Evolutionary conservation across 2,329 filamentous ascomycete genomes (phyloP).

Genomic region (Arthrobotrys sphaeroides): DNA sequence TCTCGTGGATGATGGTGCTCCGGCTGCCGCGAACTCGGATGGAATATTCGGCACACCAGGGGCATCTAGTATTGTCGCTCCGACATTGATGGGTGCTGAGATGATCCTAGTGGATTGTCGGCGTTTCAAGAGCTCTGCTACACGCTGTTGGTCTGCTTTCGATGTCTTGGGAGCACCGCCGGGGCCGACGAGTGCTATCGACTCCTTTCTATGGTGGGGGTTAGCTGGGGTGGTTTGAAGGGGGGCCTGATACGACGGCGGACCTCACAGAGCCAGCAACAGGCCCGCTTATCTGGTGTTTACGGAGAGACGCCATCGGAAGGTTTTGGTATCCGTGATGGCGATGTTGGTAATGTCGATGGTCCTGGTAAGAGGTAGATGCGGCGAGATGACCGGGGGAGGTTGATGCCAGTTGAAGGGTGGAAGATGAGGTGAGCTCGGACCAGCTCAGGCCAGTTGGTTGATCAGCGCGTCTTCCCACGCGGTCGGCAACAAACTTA

Average conservation of each 20-base stretch:
- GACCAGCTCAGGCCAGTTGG: neutral
- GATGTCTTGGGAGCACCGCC: slow-evolving; percentile 53
- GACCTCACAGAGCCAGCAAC: slow-evolving; percentile 27
- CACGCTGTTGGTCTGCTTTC: slow-evolving; percentile 62
- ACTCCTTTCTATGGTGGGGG: slow-evolving; percentile 17
- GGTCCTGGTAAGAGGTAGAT: neutral
- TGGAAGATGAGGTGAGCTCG: neutral
- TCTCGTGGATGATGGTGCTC: slow-evolving; percentile 71
- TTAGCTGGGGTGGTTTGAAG: neutral
- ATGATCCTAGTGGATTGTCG: slow-evolving; percentile 89
- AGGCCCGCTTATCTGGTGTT: slow-evolving; percentile 39
- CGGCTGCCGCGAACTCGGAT: slow-evolving; percentile 66
- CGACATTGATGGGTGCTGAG: slow-evolving; percentile 71
- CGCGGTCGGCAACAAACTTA: slow-evolving; percentile 1
- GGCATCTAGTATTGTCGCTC: slow-evolving; percentile 76
- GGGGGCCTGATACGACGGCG: neutral
- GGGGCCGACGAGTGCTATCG: slow-evolving; percentile 37
- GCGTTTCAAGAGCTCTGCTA: slow-evolving; percentile 87
- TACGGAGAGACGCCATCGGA: slow-evolving; percentile 41
- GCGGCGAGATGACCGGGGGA: neutral
- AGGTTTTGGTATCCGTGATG: neutral
- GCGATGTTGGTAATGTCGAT: neutral
- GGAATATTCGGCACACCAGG: slow-evolving; percentile 72
- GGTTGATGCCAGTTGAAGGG: neutral
- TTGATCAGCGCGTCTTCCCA: neutral